Conservation (phyloP, 2,329 filamentous ascomycete genomes). For the Metarhizium rileyi region DNA sequence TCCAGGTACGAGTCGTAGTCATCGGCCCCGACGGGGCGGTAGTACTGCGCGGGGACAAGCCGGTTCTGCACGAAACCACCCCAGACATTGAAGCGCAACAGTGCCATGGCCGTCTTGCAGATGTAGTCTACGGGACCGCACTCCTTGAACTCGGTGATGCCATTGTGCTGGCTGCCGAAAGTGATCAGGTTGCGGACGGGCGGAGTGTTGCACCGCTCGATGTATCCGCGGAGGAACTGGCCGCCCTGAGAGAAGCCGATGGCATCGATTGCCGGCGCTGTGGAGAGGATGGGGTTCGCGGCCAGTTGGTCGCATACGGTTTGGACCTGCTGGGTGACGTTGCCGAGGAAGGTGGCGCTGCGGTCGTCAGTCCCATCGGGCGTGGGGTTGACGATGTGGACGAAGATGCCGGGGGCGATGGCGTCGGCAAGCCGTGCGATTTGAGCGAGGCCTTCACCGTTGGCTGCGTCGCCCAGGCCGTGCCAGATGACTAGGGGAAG, state of each 20-base stretch:
- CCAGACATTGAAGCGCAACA: slow-evolving; percentile 77
- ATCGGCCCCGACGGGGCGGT: slow-evolving; percentile 57
- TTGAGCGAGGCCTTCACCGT: slow-evolving; percentile 68
- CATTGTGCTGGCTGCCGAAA: slow-evolving; percentile 86
- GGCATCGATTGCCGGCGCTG: slow-evolving; percentile 76
- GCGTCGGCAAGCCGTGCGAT: slow-evolving; percentile 69
- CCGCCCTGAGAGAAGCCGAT: slow-evolving; percentile 94
- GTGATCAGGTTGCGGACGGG: slow-evolving; percentile 73
- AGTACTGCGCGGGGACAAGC: slow-evolving; percentile 92
- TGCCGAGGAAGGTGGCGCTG: slow-evolving; percentile 81
- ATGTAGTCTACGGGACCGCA: slow-evolving; percentile 67
- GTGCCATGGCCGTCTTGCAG: slow-evolving; percentile 68
- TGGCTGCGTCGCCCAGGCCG: slow-evolving; percentile 65
- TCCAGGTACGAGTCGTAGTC: slow-evolving; percentile 63
- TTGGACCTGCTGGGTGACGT: slow-evolving; percentile 69
- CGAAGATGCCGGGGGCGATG: slow-evolving; percentile 59
- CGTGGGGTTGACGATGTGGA: slow-evolving; percentile 8
- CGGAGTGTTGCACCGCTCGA: slow-evolving; percentile 75
- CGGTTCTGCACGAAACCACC: slow-evolving; percentile 63
- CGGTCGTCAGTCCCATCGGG: slow-evolving; percentile 55
- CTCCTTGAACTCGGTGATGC: slow-evolving; percentile 71
- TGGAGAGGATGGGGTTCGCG: slow-evolving; percentile 67
- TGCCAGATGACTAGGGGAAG: slow-evolving; percentile 95
- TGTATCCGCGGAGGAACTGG: slow-evolving; percentile 84
- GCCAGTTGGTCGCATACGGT: slow-evolving; percentile 70